These are phyloP conservation scores for Fusarium liriodendri DNA, from an alignment of 2,329 filamentous ascomycete genomes.

Conservation along the genomic window DNA sequence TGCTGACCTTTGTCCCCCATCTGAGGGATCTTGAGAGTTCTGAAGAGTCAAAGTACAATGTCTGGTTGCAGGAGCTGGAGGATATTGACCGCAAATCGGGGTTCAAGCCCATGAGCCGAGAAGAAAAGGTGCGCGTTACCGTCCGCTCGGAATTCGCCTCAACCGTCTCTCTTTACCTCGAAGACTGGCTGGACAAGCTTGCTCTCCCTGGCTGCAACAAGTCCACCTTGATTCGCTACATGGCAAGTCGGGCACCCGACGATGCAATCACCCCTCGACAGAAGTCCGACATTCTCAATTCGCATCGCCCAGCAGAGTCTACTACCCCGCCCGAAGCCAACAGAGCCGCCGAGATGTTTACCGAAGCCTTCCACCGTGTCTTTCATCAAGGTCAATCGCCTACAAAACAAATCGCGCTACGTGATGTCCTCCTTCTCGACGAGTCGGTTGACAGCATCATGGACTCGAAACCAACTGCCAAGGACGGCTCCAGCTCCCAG, in stretches of 20 bases:
- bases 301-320: slow-evolving; percentile 55
- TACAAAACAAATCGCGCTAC: slow-evolving; percentile 58
- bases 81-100: slow-evolving; percentile 68
- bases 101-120: slow-evolving; percentile 64
- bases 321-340: slow-evolving; percentile 55
- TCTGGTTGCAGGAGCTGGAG: slow-evolving; percentile 68
- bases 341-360: slow-evolving; percentile 61
- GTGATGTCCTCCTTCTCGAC: slow-evolving; percentile 65
- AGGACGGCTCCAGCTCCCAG: slow-evolving; percentile 52
- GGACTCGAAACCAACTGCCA: slow-evolving; percentile 65
- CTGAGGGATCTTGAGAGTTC: slow-evolving; percentile 66
- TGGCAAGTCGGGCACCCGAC: slow-evolving; percentile 61
- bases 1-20: slow-evolving; percentile 70
- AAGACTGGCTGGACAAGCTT: slow-evolving; percentile 63
- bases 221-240: slow-evolving; percentile 63
- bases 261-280: slow-evolving; percentile 65
- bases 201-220: slow-evolving; percentile 64
- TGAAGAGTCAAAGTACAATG: slow-evolving; percentile 66
- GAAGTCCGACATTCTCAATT: slow-evolving; percentile 62
- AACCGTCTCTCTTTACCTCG: slow-evolving; percentile 64
- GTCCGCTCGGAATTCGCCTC: slow-evolving; percentile 64
- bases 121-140: slow-evolving; percentile 62
- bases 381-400: slow-evolving; percentile 54
- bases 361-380: slow-evolving; percentile 67
- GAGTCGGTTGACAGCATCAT: slow-evolving; percentile 65